A percentile compares a stretch with the other conserved stretches of the same genome.
phyloP scores from a whole-genome alignment of 306 rosid species.

The Amphicarpaea edgeworthii region DNA sequence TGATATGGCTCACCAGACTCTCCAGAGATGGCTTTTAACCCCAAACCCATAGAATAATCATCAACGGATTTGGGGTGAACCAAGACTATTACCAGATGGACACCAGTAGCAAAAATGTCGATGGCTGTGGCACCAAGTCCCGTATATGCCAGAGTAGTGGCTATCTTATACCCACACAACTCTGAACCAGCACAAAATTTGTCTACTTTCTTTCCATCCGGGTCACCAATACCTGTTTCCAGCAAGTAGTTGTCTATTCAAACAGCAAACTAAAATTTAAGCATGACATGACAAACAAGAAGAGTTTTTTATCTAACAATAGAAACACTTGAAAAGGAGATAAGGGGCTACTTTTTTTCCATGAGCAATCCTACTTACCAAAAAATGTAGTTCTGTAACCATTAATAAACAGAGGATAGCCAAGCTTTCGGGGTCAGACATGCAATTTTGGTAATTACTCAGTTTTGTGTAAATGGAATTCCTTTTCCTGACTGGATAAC shows the following conservation, averaged over 20 bases:
- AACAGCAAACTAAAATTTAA: slow-evolving; percentile 21
- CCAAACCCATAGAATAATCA: slow-evolving; percentile 45
- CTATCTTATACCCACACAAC: slow-evolving; percentile 50
- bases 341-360: slow-evolving; percentile 17
- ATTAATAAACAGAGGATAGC: slow-evolving; percentile 10
- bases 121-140: slow-evolving; percentile 46
- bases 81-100: slow-evolving; percentile 38
- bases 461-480: slow-evolving; percentile 8
- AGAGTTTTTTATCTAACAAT: not conserved
- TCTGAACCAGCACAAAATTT: slow-evolving; percentile 33
- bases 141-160: slow-evolving; percentile 21
- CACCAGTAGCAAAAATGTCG: slow-evolving; percentile 48
- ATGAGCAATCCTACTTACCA: slow-evolving; percentile 39
- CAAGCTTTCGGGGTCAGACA: slow-evolving; percentile 31
- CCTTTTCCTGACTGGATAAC: slow-evolving; percentile 52
- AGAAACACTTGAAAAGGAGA: slow-evolving; percentile 22
- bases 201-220: slow-evolving; percentile 10
- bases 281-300: slow-evolving; percentile 1
- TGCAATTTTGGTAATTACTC: slow-evolving; percentile 36
- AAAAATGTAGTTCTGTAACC: slow-evolving; percentile 22
- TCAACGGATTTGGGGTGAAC: slow-evolving; percentile 30
- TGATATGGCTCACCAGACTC: slow-evolving; percentile 51
- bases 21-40: slow-evolving; percentile 46
- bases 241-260: slow-evolving; percentile 8
- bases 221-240: slow-evolving; percentile 32